These are phyloP conservation scores for Amaranthus hypochondriacus DNA, from an alignment of 148 eudicot species.

Conservation along the genomic window DNA sequence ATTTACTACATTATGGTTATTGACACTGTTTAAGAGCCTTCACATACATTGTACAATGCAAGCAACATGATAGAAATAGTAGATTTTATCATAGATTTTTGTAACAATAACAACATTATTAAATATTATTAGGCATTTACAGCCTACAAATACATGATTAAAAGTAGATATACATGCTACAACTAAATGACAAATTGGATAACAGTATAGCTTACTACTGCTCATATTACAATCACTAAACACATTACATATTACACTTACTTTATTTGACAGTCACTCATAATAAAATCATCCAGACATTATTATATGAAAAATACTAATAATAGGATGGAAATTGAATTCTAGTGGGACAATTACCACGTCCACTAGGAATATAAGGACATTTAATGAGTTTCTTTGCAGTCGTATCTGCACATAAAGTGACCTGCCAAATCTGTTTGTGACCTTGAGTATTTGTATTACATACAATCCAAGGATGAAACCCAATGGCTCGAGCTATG, in stretches of 20 bases:
- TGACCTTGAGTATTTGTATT: constrained; percentile 31
- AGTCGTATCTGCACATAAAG: constrained; percentile 34
- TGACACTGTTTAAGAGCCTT: too few species aligned
- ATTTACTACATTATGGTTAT: too few species aligned
- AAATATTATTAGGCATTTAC: too few species aligned
- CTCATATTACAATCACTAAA: neutral
- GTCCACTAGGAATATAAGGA: constrained; percentile 34
- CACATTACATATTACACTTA: neutral
- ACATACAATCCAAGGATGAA: constrained; percentile 33
- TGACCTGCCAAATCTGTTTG: constrained; percentile 35
- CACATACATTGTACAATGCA: too few species aligned
- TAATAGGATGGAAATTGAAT: constrained; percentile 43
- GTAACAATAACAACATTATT: too few species aligned
- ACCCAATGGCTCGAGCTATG: constrained; percentile 26
- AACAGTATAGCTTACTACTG: neutral
- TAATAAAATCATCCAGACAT: too few species aligned
- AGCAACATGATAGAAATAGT: too few species aligned
- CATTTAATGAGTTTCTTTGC: constrained; percentile 33
- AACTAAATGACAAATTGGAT: neutral
- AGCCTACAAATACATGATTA: neutral
- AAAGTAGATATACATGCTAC: neutral
- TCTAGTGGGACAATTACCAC: constrained; percentile 24
- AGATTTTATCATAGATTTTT: too few species aligned
- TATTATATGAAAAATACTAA: neutral
- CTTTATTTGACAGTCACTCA: too few species aligned